A percentile compares a stretch with the other conserved stretches of the same genome.
These are phyloP conservation scores for Flammula alnicola DNA, from an alignment of 1,284 basidiomycete species.

Conservation along the genomic window DNA sequence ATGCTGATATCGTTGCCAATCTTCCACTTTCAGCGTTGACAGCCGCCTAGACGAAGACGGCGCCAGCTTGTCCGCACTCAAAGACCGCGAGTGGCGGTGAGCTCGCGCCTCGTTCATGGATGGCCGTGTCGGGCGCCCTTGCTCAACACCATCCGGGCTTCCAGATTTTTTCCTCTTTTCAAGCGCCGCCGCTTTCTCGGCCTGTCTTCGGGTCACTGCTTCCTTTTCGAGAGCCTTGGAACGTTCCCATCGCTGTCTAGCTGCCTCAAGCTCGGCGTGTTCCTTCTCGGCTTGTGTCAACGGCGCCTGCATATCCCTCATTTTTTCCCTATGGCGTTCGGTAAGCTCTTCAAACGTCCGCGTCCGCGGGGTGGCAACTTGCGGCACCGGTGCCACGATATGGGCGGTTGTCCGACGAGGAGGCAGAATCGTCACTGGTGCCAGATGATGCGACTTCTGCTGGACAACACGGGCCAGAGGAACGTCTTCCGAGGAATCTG, in stretches of 20 bases:
- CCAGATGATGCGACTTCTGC: constrained; percentile 39
- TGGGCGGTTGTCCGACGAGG: constrained; percentile 50
- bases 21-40: constrained; percentile 79
- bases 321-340: constrained; percentile 81
- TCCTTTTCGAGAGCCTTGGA: constrained; percentile 71
- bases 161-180: constrained; percentile 48
- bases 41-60: constrained; percentile 60
- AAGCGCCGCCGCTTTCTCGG: constrained; percentile 66
- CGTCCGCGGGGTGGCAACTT: constrained; percentile 49
- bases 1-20: constrained; percentile 77
- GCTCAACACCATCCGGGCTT: constrained; percentile 42
- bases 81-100: constrained; percentile 50
- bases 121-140: constrained; percentile 32
- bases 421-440: constrained; percentile 66
- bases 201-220: constrained; percentile 68
- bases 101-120: constrained; percentile 35
- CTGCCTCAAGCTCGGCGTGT: constrained; percentile 67
- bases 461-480: constrained; percentile 53
- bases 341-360: constrained; percentile 81
- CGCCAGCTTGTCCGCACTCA: constrained; percentile 67
- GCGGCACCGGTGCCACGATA: constrained; percentile 51
- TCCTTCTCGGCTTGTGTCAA: constrained; percentile 75
- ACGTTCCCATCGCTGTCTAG: constrained; percentile 77
- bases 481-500: constrained; percentile 54
- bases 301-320: constrained; percentile 74